Evolutionary conservation across 2,329 filamentous ascomycete species (phyloP).

Genomic region (Cladophialophora chaetospira): DNA sequence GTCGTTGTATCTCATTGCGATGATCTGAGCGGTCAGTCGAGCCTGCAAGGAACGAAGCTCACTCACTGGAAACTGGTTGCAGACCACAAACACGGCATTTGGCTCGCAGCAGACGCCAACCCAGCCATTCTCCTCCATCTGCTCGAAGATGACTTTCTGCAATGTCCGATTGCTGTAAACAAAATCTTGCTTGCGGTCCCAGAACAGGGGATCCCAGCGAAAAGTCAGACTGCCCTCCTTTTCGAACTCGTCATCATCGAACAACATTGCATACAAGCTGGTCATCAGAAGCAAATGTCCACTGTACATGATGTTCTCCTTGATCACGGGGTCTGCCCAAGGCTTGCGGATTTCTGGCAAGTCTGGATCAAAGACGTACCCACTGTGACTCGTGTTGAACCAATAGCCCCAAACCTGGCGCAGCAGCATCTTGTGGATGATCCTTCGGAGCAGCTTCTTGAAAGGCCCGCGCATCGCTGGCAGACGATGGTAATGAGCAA

Average conservation of each 20-base stretch:
- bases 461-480: neutral
- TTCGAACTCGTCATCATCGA: constrained; percentile 46
- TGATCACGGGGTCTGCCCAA: constrained; percentile 45
- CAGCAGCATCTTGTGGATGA: constrained; percentile 9
- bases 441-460: constrained; percentile 4
- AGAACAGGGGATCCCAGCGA: constrained; percentile 44
- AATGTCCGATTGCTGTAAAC: constrained; percentile 38
- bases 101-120: constrained; percentile 49
- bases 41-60: neutral
- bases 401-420: constrained; percentile 49
- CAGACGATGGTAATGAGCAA: constrained; percentile 6
- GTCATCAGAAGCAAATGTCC: constrained; percentile 43
- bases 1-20: constrained; percentile 36
- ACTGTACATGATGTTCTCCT: constrained; percentile 49
- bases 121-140: constrained; percentile 46
- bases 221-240: constrained; percentile 39
- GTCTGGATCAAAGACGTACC: constrained; percentile 40
- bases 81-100: constrained; percentile 40
- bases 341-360: constrained; percentile 43
- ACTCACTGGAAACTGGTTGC: constrained; percentile 48
- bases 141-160: constrained; percentile 39
- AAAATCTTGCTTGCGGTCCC: constrained; percentile 39
- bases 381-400: constrained; percentile 43
- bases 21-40: neutral
- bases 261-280: constrained; percentile 10